A percentile compares a stretch with the other conserved stretches of the same genome.
These are phyloP conservation scores for Mycena metata DNA, from an alignment of 768 basidiomycete species.

Conservation along the genomic window DNA sequence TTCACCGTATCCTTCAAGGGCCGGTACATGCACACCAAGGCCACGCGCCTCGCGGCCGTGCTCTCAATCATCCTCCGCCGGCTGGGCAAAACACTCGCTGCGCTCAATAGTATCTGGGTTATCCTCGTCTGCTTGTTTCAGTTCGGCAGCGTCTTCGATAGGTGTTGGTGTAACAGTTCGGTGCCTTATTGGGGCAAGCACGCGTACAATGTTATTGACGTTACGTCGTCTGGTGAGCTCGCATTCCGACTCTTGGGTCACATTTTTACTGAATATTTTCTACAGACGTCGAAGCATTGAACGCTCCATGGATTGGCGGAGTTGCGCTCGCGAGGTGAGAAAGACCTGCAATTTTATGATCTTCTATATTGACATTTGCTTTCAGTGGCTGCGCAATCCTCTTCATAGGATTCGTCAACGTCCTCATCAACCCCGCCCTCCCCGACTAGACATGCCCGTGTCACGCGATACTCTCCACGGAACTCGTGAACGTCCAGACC, in stretches of 20 bases:
- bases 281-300: constrained; percentile 20
- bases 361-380: not conserved
- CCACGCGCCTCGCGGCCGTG: constrained; percentile 46
- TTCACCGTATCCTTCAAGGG: constrained; percentile 30
- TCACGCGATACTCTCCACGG: constrained; percentile 29
- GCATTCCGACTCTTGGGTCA: no score
- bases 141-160: constrained; percentile 43
- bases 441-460: no score
- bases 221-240: not conserved
- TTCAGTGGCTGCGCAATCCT: constrained; percentile 34
- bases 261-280: no score
- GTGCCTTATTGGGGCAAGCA: constrained; percentile 38
- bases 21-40: constrained; percentile 37
- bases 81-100: constrained; percentile 41
- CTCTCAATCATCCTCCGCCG: constrained; percentile 40
- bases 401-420: no score
- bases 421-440: no score
- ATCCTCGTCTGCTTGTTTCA: constrained; percentile 44
- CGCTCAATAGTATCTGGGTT: constrained; percentile 42
- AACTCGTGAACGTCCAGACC: constrained; percentile 27
- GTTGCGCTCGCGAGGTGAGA: constrained; percentile 30
- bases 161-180: constrained; percentile 47
- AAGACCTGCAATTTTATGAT: not conserved
- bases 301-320: constrained; percentile 32
- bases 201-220: constrained; percentile 43